phyloP scores from a whole-genome alignment of 164 flowering plant species.

The Vitis rotundifolia region DNA sequence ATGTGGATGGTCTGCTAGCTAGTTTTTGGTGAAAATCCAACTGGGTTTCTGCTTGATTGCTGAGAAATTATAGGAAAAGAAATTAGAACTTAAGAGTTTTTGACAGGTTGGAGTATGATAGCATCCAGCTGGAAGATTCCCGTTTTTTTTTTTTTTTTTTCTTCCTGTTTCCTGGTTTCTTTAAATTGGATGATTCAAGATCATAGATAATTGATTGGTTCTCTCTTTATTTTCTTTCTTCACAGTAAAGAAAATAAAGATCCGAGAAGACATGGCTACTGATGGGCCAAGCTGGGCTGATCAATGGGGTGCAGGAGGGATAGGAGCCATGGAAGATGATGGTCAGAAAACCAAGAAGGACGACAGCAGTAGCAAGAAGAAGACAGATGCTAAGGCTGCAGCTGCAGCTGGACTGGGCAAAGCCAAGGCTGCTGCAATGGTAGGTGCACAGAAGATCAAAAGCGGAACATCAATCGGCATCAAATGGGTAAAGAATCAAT shows the following conservation, averaged over 20 bases:
- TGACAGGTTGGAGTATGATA: no score
- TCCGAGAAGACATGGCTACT: slow-evolving; percentile 30
- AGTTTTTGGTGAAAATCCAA: no score
- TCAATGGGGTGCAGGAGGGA: slow-evolving; percentile 85
- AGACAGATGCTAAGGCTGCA: slow-evolving; percentile 35
- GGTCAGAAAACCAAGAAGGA: slow-evolving; percentile 25
- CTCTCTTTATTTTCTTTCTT: no score
- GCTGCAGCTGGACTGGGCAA: slow-evolving; percentile 44
- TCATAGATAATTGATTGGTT: no score
- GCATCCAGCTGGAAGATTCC: no score
- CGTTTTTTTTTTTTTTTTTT: no score
- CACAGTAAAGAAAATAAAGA: not conserved
- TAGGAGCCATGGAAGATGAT: slow-evolving; percentile 51
- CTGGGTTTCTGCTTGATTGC: no score
- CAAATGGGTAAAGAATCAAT: slow-evolving; percentile 67
- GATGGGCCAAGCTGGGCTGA: slow-evolving; percentile 90
- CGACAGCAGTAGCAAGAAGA: slow-evolving; percentile 26
- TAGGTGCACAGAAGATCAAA: slow-evolving; percentile 64
- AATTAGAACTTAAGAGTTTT: no score
- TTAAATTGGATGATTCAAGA: no score
- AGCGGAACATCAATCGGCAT: slow-evolving; percentile 50
- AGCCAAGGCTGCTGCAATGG: slow-evolving; percentile 51
- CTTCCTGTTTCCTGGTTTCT: no score
- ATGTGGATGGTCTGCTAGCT: no score
- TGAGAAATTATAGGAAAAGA: no score